phyloP scores from a whole-genome alignment of 306 rosid genomes.

The Dryas alaskensis region DNA sequence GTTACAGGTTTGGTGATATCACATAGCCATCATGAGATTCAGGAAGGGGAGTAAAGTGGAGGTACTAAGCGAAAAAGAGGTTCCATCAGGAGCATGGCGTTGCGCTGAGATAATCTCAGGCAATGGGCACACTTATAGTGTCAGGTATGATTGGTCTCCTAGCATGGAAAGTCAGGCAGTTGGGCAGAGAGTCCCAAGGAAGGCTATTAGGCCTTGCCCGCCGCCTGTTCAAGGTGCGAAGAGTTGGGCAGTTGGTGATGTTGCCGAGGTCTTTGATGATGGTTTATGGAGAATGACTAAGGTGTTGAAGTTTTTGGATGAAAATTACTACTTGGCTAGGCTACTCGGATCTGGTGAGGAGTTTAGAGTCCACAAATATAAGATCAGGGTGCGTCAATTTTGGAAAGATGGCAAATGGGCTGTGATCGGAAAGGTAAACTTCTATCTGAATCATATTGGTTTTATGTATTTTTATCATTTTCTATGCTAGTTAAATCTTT shows the following conservation, averaged over 20 bases:
- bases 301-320: conserved; percentile 37
- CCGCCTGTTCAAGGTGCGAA: conserved; percentile 34
- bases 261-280: conserved; percentile 56
- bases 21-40: conserved; percentile 51
- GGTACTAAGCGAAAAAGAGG: conserved; percentile 49
- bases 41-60: conserved; percentile 66
- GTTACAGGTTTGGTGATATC: conserved; percentile 31
- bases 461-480: neutral
- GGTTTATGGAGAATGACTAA: conserved; percentile 68
- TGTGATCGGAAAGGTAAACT: conserved; percentile 49
- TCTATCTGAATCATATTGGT: neutral
- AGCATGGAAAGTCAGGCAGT: conserved; percentile 26
- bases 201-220: conserved; percentile 67
- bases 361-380: conserved; percentile 38
- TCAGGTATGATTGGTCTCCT: conserved; percentile 37
- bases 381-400: conserved; percentile 55
- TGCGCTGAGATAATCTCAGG: conserved; percentile 62
- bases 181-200: conserved; percentile 56
- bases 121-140: conserved; percentile 57
- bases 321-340: conserved; percentile 49
- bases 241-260: conserved; percentile 53
- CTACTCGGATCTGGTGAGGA: conserved; percentile 51
- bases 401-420: conserved; percentile 68
- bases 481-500: neutral
- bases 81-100: conserved; percentile 54